Evolutionary conservation across 257 asterid genomes (phyloP).

Genomic region (Lantana camara): DNA sequence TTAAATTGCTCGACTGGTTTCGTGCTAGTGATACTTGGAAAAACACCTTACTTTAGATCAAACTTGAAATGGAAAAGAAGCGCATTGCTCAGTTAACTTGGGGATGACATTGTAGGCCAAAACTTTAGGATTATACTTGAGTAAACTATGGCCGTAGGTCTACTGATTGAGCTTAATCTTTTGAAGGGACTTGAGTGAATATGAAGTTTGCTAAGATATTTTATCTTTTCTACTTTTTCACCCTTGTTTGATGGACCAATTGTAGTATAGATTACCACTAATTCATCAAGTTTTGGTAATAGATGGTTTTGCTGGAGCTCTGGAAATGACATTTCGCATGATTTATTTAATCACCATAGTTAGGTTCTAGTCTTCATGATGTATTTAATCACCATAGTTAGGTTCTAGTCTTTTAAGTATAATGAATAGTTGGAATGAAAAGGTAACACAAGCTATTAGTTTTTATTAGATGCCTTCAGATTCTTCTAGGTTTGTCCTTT

Average conservation of each 20-base stretch:
- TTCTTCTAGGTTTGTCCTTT: not conserved
- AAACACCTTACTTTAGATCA: not conserved
- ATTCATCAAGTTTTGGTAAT: not conserved
- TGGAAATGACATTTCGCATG: too few relatives aligned
- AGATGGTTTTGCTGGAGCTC: not conserved
- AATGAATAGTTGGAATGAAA: too few relatives aligned
- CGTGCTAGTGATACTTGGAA: not conserved
- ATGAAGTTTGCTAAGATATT: not conserved
- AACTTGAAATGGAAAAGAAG: not conserved
- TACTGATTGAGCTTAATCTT: not conserved
- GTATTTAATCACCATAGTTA: too few relatives aligned
- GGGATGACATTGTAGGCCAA: not conserved
- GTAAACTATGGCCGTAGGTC: not conserved
- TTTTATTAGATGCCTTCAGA: too few relatives aligned
- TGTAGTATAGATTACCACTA: not conserved
- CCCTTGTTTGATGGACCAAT: not conserved
- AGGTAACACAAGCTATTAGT: too few relatives aligned
- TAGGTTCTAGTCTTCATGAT: too few relatives aligned
- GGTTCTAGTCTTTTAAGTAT: too few relatives aligned
- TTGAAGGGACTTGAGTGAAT: not conserved
- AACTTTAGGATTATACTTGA: not conserved
- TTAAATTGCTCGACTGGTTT: conserved; percentile 1
- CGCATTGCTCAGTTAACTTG: not conserved
- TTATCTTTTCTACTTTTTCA: too few relatives aligned
- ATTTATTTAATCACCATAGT: too few relatives aligned